Evolutionary conservation across 441 rosid species (phyloP), one percentile per base, ranked within the genome.

Genomic region (Eutrema salsugineum): DNA sequence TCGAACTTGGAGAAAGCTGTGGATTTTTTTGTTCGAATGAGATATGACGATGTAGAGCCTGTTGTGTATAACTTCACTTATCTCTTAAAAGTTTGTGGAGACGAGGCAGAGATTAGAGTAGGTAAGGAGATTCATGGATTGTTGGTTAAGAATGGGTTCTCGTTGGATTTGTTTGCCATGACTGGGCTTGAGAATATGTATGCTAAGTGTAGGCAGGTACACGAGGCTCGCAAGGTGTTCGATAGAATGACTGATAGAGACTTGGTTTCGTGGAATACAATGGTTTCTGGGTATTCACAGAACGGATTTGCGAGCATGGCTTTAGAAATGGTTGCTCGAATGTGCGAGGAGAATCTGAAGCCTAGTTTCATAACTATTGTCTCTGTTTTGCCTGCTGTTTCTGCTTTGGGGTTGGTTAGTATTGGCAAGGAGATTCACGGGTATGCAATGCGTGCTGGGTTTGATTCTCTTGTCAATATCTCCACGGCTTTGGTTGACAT

Each of bases 201-300:
- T 59, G 87, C 84, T 0, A 56, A 56, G 27, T 35, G 61, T 39
- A 56, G 61, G 5, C 61, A 56, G 28, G 61, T 56, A 19, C 61
- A 56, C 5, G 61, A 56, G 8, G 61, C 61, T 76, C 60, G 60
- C n/a, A 55, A 32, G 60, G 40, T 55, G 96, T 93, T 93, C 58
- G 93, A 83, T 71, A 86, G 93, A 82, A 88, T 90, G 96, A 82
- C 88, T 30, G 91, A 84, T 14, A 91, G 94, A 66, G 99, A 94
- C 47, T 85, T 88, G 80, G 92, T 91, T 65, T 90, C 87, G 2
- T 94, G 94, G 97, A 94, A 90, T 70, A 83, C 93, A 1, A 91
- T 94, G 67, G 75, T 91, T 77, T 83, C 97, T 60, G 97, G 97
- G 30, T 83, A 80, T 65, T 86, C 92, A 0, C 97, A 91, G 76